A percentile compares a stretch with the other conserved stretches of the same genome.
Evolutionary conservation across 169 alveolate species (phyloP).

Genomic region (Amoebophrya sp.): DNA sequence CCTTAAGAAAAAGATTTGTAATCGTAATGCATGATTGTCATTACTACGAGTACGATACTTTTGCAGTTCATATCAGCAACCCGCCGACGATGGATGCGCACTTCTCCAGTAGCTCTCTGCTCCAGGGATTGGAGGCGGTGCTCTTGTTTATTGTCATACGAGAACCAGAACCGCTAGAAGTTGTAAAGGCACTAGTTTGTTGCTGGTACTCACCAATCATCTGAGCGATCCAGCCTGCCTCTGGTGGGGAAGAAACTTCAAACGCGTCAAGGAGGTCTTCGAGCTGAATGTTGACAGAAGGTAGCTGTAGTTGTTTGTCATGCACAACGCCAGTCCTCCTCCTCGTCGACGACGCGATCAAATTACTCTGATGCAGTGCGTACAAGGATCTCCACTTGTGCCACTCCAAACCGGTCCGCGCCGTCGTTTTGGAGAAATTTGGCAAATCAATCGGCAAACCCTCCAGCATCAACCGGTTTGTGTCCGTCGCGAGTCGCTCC

Average conservation of each 20-base stretch:
- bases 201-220: not conserved
- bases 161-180: too few relatives aligned
- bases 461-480: not conserved
- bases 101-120: not conserved
- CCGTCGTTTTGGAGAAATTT: not conserved
- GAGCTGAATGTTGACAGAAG: not conserved
- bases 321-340: too few relatives aligned
- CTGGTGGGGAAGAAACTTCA: not conserved
- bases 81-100: not conserved
- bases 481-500: not conserved
- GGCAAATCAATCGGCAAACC: not conserved
- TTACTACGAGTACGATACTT: too few relatives aligned
- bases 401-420: not conserved
- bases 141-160: too few relatives aligned
- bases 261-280: not conserved
- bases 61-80: too few relatives aligned
- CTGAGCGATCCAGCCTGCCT: not conserved
- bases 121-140: too few relatives aligned
- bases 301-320: not conserved
- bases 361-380: not conserved
- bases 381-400: not conserved
- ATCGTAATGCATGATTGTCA: too few relatives aligned
- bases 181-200: too few relatives aligned
- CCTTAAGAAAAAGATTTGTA: too few relatives aligned
- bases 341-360: too few relatives aligned